Base-by-base conservation (phyloP, 345 rosid species). In the Citrus hindsii region DNA sequence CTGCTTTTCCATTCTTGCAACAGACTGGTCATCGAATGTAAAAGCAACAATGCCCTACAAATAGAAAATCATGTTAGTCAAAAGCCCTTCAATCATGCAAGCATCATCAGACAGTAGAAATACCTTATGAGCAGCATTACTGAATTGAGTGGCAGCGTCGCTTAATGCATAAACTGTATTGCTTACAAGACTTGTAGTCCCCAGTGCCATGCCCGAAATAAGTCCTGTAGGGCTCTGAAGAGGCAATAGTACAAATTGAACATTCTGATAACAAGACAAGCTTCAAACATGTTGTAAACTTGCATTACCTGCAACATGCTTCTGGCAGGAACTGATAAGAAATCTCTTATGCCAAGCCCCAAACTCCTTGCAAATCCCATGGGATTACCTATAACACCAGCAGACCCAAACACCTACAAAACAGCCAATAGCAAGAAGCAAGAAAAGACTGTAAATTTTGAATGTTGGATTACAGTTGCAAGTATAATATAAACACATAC, bases 41-140 rank as follows among this genome's bases (percentile, higher is more conserved):
- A 95, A 90, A 75, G 98, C 97, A 83, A 95, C 94, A 77, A 95
- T 92, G 51, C 98, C 98, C 99, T 93, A 82, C 86, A 84, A 24
- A 40, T 3, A 80, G 55, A 73, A 80, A 19, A 78, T 53, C 46
- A 74, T 61, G 68, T 32, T 77, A 68, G 30, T 48, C 74, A 16
- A 53, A 73, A 75, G 51, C 76, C 19, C 21, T 42, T 58, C 28
- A 73, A 46, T 68, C 33, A 42, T 40, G 65, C 38, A 65, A 74
- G 59, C 25, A 79, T 40, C 55, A 82, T 67, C 56, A 84, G 46
- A 68, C 60, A 55, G 74, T 40, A 64, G 66, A 53, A 56, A 48
- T 89, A 95, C 99, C 98, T 95, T 93, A 83, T 90, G 99, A 76
- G 98, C 99, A 84, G 97, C 97, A 90, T 91, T 95, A 86, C 95